Evolutionary conservation across 495 filamentous ascomycete genomes (phyloP).

Genomic region (Penicillium lagena): DNA sequence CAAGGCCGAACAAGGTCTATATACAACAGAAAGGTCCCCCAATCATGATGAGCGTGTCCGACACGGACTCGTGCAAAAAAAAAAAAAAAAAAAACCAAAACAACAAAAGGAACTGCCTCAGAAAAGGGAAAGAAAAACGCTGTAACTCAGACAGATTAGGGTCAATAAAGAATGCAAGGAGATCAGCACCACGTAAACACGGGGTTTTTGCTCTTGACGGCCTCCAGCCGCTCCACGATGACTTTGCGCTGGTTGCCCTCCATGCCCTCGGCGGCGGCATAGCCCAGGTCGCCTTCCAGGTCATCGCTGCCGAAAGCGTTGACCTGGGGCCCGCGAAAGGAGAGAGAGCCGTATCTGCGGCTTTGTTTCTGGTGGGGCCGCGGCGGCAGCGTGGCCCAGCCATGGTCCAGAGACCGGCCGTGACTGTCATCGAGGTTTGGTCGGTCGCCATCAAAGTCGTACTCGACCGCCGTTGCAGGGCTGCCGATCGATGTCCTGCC

Average conservation of each 20-base stretch:
- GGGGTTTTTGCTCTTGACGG: conserved; percentile 89
- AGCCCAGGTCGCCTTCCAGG: conserved; percentile 86
- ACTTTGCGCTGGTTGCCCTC: conserved; percentile 85
- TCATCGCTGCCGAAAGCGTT: conserved; percentile 61
- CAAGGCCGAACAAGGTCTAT: conserved; percentile 23
- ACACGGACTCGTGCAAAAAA: conserved; percentile 5
- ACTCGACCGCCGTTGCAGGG: conserved; percentile 28
- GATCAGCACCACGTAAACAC: conserved; percentile 95
- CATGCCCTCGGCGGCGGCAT: conserved; percentile 89
- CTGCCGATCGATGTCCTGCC: conserved; percentile 29
- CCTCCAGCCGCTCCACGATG: conserved; percentile 91
- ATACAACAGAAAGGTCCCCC: conserved; percentile 22
- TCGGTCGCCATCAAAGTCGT: conserved; percentile 17
- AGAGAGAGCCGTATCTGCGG: conserved; percentile 37
- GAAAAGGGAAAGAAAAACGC: conserved; percentile 8
- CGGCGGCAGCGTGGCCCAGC: conserved; percentile 32
- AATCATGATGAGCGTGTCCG: conserved; percentile 20
- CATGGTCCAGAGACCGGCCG: conserved; percentile 26
- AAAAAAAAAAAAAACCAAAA: conserved; percentile 2
- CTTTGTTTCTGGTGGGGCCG: conserved; percentile 26
- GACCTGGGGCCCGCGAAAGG: conserved; percentile 20
- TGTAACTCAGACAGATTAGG: conserved; percentile 12
- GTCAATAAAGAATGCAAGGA: conserved; percentile 6
- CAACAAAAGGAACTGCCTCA: background rate
- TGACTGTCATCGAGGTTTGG: conserved; percentile 19